These are phyloP conservation scores for Fusarium proliferatum DNA, from an alignment of 2,329 filamentous ascomycete genomes.

Conservation along the genomic window DNA sequence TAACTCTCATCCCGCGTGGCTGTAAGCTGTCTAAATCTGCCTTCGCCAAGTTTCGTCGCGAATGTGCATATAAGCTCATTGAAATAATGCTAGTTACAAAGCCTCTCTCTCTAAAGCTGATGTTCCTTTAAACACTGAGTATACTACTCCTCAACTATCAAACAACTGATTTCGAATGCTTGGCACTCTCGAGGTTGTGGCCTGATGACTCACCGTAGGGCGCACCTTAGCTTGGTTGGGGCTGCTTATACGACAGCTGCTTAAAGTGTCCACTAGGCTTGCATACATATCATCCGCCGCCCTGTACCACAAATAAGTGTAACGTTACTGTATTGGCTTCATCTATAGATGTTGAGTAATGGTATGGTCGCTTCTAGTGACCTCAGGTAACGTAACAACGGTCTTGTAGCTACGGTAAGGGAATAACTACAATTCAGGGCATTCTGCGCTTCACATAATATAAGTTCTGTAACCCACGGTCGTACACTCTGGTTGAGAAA, in stretches of 20 bases:
- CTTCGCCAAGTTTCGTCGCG: neutral
- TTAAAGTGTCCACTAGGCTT: neutral
- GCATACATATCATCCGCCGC: too few species aligned
- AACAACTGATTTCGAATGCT: too few species aligned
- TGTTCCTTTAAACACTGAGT: rapidly evolving
- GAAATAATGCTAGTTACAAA: neutral
- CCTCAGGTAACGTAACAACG: neutral
- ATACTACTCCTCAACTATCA: rapidly evolving
- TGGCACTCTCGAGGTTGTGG: too few species aligned
- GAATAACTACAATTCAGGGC: too few species aligned
- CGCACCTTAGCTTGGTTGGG: neutral
- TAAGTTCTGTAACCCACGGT: rapidly evolving
- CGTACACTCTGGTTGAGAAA: too few species aligned
- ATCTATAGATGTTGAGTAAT: too few species aligned
- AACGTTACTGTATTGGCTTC: neutral
- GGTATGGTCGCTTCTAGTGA: neutral
- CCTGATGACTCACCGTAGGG: neutral
- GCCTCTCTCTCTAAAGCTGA: rapidly evolving
- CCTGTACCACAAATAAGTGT: neutral
- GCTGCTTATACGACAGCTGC: neutral
- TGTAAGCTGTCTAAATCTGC: neutral
- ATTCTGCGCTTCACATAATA: neutral
- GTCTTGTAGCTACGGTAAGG: rapidly evolving
- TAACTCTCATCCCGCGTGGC: neutral
- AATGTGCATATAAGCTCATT: neutral